Conservation (phyloP, 148 eudicot genomes). For the Spergularia marina region DNA sequence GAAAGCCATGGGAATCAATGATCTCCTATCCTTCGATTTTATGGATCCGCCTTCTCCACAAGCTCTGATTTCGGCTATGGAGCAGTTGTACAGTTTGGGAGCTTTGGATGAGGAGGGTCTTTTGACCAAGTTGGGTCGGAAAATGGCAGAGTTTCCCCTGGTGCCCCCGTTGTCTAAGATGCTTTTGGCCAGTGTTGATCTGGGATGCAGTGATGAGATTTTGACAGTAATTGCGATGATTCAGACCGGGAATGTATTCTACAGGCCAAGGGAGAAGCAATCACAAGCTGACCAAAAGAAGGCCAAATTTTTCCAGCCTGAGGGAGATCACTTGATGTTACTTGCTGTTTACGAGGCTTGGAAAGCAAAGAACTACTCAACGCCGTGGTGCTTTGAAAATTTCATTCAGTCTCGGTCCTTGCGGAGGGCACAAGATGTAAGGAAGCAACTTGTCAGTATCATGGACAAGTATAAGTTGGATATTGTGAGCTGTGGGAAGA, state of each 20-base stretch:
- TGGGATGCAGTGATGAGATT: conserved; percentile 92
- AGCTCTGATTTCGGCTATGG: conserved; percentile 90
- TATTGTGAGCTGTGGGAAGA: conserved; percentile 75
- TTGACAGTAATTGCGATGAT: conserved; percentile 92
- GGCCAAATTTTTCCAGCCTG: conserved; percentile 93
- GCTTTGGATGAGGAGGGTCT: conserved; percentile 93
- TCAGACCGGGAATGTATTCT: conserved; percentile 81
- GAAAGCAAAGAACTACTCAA: conserved; percentile 85
- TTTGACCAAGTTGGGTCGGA: conserved; percentile 81
- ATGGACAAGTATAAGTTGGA: conserved; percentile 96
- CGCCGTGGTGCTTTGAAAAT: conserved; percentile 91
- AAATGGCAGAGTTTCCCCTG: conserved; percentile 90
- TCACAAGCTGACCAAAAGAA: conserved; percentile 86
- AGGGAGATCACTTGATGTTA: conserved; percentile 85
- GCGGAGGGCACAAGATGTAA: conserved; percentile 91
- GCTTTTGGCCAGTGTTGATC: conserved; percentile 87
- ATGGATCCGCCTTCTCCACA: conserved; percentile 97
- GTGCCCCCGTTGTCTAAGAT: conserved; percentile 94
- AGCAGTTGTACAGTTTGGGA: conserved; percentile 79
- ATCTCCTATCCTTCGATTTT: conserved; percentile 77
- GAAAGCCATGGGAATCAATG: conserved; percentile 95
- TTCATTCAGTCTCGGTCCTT: conserved; percentile 86
- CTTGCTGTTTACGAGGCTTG: conserved; percentile 97
- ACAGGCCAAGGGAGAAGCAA: conserved; percentile 91
- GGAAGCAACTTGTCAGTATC: conserved; percentile 84